A percentile compares a stretch with the other conserved stretches of the same genome.
These are phyloP conservation scores for Aspergillus haitiensis DNA, from an alignment of 495 filamentous ascomycete genomes.

Conservation along the genomic window DNA sequence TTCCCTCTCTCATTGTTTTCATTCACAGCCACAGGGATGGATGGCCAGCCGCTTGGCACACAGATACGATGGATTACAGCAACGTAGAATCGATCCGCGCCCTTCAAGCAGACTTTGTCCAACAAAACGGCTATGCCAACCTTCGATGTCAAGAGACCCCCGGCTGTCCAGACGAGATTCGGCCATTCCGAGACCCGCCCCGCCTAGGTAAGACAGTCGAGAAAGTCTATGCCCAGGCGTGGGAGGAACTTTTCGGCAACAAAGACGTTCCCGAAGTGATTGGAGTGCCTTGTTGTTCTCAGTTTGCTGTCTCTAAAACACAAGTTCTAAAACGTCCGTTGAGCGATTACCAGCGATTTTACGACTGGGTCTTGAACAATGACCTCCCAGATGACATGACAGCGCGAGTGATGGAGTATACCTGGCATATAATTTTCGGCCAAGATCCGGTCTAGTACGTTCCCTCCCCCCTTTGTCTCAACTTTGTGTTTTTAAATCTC, in stretches of 20 bases:
- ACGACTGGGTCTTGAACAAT: conserved; percentile 59
- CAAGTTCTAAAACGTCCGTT: conserved; percentile 49
- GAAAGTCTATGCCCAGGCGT: conserved; percentile 43
- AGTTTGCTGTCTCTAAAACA: conserved; percentile 64
- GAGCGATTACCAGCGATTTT: conserved; percentile 56
- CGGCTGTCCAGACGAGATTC: conserved; percentile 43
- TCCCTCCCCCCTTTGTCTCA: not conserved
- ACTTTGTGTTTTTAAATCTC: conserved; percentile 5
- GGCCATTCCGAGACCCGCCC: conserved; percentile 42
- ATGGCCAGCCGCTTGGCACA: conserved; percentile 47
- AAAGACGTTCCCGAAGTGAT: conserved; percentile 49
- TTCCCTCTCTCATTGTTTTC: conserved; percentile 44
- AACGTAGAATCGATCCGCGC: conserved; percentile 45
- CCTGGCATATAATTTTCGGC: conserved; percentile 58
- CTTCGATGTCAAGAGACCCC: conserved; percentile 44
- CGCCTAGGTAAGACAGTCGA: conserved; percentile 55
- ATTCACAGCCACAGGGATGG: conserved; percentile 46
- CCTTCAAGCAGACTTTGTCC: conserved; percentile 39
- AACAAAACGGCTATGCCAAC: conserved; percentile 42
- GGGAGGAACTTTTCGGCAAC: conserved; percentile 45
- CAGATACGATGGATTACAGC: conserved; percentile 45
- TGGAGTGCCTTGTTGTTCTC: conserved; percentile 62
- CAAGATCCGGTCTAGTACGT: conserved; percentile 52
- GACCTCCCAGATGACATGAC: conserved; percentile 47
- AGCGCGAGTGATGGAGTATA: conserved; percentile 52